Evolutionary conservation across 257 asterid genomes (phyloP), one percentile per base, ranked within the genome.

Genomic region (Plantago major): DNA sequence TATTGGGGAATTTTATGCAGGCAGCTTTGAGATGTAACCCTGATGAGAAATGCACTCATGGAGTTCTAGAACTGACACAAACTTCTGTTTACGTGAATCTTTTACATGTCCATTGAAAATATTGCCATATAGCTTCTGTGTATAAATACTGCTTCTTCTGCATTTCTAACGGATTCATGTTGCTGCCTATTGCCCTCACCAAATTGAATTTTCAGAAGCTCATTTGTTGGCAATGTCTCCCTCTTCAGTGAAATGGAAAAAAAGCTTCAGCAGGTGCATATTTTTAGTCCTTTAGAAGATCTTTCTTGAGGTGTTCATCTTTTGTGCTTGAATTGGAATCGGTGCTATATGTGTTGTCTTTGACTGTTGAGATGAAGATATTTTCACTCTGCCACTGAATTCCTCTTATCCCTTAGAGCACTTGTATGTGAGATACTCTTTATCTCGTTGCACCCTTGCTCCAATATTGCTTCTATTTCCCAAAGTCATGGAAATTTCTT

Each of bases 251-350:
- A 90, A 80, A 88, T 90, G 54, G 89, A 71, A 74, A 79, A 71
- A 79, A 88, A 85, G 81, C 96, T 90, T 60, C 75, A 68, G 56
- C 86, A 88, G 98, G 98, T 90, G 79, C 69, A 46, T 74, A 38
- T 22, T 58, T 73, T 60, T 67, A 38, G 65, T 63, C n/a, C 56
- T 63, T 60, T 48, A 10, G 59, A 47, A 14, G 14, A 28, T 56
- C 16, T 33, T 55, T 47, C 42, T 55, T 61, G 50, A 38, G 44
- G 18, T 42, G 6, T 62, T 60, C 49, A 26, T 53, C 50, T n/a
- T 64, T 74, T 64, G 55, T 45, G 26, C 46, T 44, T 37, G 11
- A 18, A 48, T n/a, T 54, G 55, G 42, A 22, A 10, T 52, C 37
- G 42, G 14, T 49, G 37, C 46, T 62, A 19, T 47, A 26, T 18